Percentiles rank a stretch among this genome's conserved stretches.
Evolutionary conservation across 306 rosid species (phyloP).

Genomic region (Citrullus amarus): DNA sequence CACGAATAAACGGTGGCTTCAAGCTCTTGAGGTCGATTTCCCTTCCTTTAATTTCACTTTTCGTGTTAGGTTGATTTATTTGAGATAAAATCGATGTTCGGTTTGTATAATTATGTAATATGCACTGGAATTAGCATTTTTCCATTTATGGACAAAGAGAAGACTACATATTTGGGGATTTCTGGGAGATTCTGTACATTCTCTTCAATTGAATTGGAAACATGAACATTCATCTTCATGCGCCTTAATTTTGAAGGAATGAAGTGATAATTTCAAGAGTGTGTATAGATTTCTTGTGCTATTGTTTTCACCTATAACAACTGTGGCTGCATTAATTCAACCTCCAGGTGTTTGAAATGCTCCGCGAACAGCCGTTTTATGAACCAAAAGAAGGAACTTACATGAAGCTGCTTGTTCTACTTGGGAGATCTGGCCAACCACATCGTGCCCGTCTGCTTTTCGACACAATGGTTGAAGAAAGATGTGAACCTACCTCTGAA

Average conservation of each 20-base stretch:
- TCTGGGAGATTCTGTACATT: not conserved
- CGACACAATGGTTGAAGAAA: slow-evolving; percentile 66
- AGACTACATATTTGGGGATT: not conserved
- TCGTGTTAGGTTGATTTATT: not conserved
- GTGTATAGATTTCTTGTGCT: not conserved
- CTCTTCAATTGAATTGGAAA: not conserved
- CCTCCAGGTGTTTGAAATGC: slow-evolving; percentile 82
- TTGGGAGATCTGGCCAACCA: slow-evolving; percentile 77
- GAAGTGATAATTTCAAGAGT: not conserved
- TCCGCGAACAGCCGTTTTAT: slow-evolving; percentile 74
- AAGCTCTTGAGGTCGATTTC: slow-evolving; percentile 70
- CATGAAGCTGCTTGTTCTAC: slow-evolving; percentile 79
- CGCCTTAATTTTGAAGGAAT: not conserved
- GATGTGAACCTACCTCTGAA: slow-evolving; percentile 56
- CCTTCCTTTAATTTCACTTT: slow-evolving; percentile 1
- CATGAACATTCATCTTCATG: not conserved
- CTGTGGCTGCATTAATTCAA: slow-evolving; percentile 3
- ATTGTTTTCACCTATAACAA: not conserved
- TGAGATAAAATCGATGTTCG: not conserved
- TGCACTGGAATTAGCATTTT: not conserved
- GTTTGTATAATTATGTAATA: not conserved
- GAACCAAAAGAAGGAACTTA: slow-evolving; percentile 92
- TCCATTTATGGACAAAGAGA: not conserved
- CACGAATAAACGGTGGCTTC: slow-evolving; percentile 80
- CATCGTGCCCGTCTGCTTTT: slow-evolving; percentile 58